Evolutionary conservation across 2,329 filamentous ascomycete species (phyloP), one percentile per base, ranked within the genome.

Genomic region (Paraconiothyrium brasiliense): DNA sequence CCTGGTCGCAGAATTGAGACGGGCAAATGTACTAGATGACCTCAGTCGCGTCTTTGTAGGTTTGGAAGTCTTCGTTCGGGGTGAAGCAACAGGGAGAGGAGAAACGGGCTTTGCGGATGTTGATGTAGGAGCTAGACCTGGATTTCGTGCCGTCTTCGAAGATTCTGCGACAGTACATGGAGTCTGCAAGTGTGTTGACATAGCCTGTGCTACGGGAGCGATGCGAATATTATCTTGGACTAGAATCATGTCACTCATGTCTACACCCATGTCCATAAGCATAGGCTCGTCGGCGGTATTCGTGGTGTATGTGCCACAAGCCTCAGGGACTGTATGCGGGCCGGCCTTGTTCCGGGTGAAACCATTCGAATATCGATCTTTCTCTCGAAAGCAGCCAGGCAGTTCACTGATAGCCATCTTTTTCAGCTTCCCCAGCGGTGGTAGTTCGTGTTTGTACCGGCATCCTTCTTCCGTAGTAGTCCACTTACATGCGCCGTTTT

Each of bases 371-470:
- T 6, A 7, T 14, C 16, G 6, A 14, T 22, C 49, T 3, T 39
- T 20, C 35, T 41, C 35, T 11, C 10, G 35, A 14, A 43, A 54
- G 37, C 51, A 54, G 9, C 35, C 20, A 9, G 51, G 51, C 16
- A 54, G 9, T 8, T 16, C 27, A 13, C 16, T 13, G 7, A 54
- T 30, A 2, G 37, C 51, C 11, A 54, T 44, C 37, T 44, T 5
- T 5, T 14, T 43, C 14, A 44, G 37, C 13, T 43, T 43, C 22
- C 44, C 51, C 16, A 44, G 10, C 6, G 35, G 32, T n/a, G 51
- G 37, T 37, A 54, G 44, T 11, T 43, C 24, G 22, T 54, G 51
- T 24, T 10, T 44, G 24, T 54, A 54, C 35, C 51, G 24, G 37
- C 51, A 54, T n/a, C 39, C 37, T 20, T 54, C 39, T 5, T n/a